phyloP scores from a whole-genome alignment of 805 yeast genomes.

The Diddensiella transvaalensis region DNA sequence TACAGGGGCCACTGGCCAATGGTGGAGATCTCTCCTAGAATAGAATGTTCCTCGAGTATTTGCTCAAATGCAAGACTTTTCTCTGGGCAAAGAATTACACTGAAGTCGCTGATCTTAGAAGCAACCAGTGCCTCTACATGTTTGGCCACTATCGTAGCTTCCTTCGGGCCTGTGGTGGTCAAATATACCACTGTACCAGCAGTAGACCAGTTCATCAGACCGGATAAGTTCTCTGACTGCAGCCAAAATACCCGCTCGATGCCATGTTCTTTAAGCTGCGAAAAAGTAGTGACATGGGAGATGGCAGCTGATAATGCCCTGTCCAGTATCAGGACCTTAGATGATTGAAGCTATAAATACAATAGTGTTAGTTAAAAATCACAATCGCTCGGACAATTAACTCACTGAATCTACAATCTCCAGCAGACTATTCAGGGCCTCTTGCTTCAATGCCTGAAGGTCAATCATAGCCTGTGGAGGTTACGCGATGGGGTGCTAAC shows the following conservation, averaged over 20 bases:
- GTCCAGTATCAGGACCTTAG: constrained; percentile 42
- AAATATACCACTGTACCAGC: constrained; percentile 26
- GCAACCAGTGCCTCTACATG: constrained; percentile 3
- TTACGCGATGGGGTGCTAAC: too few species aligned
- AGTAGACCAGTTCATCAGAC: constrained; percentile 8
- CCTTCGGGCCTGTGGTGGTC: constrained; percentile 22
- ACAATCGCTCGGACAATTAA: background rate
- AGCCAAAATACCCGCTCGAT: constrained; percentile 51
- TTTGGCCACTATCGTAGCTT: constrained; percentile 19
- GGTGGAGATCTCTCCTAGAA: constrained; percentile 40
- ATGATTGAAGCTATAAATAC: constrained; percentile 6
- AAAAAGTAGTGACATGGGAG: constrained; percentile 55
- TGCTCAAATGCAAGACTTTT: constrained; percentile 26
- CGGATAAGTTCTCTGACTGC: constrained; percentile 22
- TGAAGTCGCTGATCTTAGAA: constrained; percentile 21
- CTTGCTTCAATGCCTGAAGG: constrained; percentile 14
- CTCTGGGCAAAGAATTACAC: constrained; percentile 28
- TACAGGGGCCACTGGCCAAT: constrained; percentile 42
- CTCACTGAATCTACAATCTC: constrained; percentile 29
- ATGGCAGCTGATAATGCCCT: constrained; percentile 45
- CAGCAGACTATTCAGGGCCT: constrained; percentile 24
- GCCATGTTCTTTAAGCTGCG: constrained; percentile 47
- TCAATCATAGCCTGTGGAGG: constrained; percentile 17
- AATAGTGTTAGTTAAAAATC: constrained; percentile 15
- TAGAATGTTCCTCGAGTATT: constrained; percentile 35